These are phyloP conservation scores for Ballota nigra DNA, from an alignment of 257 asterid genomes.

Conservation along the genomic window DNA sequence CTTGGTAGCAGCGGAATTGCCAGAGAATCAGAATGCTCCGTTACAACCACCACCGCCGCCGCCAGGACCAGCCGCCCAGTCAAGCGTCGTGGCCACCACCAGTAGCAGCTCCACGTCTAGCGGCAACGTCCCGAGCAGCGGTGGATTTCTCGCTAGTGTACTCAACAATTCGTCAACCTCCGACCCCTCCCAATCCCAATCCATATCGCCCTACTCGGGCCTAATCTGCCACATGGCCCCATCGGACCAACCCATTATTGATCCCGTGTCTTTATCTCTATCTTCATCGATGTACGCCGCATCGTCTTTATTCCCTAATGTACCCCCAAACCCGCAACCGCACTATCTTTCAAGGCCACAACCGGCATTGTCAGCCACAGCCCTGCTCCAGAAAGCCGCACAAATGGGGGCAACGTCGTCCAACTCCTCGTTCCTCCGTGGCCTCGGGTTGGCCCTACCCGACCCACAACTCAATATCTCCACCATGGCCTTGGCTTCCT, in stretches of 20 bases:
- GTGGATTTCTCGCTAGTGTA: constrained; percentile 35
- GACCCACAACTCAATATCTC: constrained; percentile 27
- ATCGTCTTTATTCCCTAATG: constrained; percentile 41
- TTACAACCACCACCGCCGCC: constrained; percentile 19
- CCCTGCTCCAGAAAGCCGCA: constrained; percentile 88
- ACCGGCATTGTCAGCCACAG: constrained; percentile 82
- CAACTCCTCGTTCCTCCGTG: constrained; percentile 63
- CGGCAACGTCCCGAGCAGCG: constrained; percentile 27
- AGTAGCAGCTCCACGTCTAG: constrained; percentile 32
- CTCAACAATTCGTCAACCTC: constrained; percentile 34
- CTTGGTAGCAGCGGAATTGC: constrained; percentile 49
- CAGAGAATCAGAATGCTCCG: constrained; percentile 47
- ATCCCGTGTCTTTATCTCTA: constrained; percentile 66
- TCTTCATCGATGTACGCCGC: constrained; percentile 52
- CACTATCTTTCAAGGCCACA: constrained; percentile 38
- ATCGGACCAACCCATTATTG: constrained; percentile 27
- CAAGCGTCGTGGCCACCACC: not conserved
- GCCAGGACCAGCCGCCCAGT: too few relatives aligned
- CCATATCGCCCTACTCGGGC: constrained; percentile 32
- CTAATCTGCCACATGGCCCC: constrained; percentile 37
- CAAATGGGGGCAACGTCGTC: constrained; percentile 75
- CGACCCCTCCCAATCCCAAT: constrained; percentile 28
- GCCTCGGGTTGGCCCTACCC: constrained; percentile 59
- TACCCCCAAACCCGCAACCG: constrained; percentile 36
- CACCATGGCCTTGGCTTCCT: constrained; percentile 13